Evolutionary conservation across 805 yeast genomes (phyloP).

Genomic region (Teunomyces tritomae): DNA sequence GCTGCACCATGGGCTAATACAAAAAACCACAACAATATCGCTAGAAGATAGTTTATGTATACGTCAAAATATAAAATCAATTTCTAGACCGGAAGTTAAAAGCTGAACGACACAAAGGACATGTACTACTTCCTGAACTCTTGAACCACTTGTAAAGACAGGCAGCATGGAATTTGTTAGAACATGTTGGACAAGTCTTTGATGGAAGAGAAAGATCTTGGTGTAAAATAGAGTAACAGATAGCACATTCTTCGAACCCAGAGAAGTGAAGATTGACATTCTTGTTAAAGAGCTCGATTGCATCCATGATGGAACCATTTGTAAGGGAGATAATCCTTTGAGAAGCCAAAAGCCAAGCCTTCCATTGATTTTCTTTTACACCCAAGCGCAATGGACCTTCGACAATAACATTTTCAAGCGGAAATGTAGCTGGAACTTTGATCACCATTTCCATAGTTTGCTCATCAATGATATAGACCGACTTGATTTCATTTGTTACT

Average conservation of each 20-base stretch:
- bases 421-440: slow-evolving; percentile 70
- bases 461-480: slow-evolving; percentile 78
- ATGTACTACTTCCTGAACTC: slow-evolving; percentile 86
- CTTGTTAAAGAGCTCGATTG: slow-evolving; percentile 64
- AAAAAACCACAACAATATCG: background rate
- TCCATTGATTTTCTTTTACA: slow-evolving; percentile 89
- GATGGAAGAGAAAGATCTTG: slow-evolving; percentile 89
- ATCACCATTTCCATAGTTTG: slow-evolving; percentile 80
- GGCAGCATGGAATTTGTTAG: slow-evolving; percentile 91
- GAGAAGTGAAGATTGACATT: slow-evolving; percentile 84
- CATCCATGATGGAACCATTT: slow-evolving; percentile 67
- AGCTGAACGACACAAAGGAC: slow-evolving; percentile 86
- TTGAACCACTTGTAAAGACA: slow-evolving; percentile 97
- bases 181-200: slow-evolving; percentile 84
- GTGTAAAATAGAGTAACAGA: slow-evolving; percentile 89
- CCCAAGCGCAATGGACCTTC: slow-evolving; percentile 81
- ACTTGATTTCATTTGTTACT: slow-evolving; percentile 64
- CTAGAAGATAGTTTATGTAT: background rate
- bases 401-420: slow-evolving; percentile 71
- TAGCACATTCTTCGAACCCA: slow-evolving; percentile 95
- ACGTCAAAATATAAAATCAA: background rate
- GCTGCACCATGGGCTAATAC: slow-evolving; percentile 40
- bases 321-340: slow-evolving; percentile 76
- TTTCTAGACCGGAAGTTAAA: slow-evolving; percentile 43
- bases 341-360: slow-evolving; percentile 90